phyloP scores from a whole-genome alignment of 371 early-diverging fungal species.

The Mucor saturninus region DNA sequence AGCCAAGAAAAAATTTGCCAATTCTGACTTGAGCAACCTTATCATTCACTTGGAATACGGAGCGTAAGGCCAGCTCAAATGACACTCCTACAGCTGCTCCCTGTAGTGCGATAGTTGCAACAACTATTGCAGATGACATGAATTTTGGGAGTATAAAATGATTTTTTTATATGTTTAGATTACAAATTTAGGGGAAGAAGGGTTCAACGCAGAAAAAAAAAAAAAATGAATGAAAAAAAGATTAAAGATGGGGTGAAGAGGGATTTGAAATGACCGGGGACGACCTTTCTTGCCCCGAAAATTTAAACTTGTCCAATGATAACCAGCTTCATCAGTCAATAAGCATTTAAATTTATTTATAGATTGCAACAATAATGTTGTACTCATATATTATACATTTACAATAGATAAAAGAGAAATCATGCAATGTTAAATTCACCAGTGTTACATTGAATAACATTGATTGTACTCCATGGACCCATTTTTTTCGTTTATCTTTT shows the following conservation, averaged over 20 bases:
- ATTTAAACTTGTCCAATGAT: constrained; percentile 7
- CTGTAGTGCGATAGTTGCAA: constrained; percentile 32
- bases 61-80: constrained; percentile 25
- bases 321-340: neutral
- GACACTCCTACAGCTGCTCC: constrained; percentile 27
- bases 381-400: no score
- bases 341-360: no score
- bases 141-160: neutral
- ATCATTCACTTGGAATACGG: constrained; percentile 19
- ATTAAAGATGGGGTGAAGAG: neutral
- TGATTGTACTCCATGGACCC: no score
- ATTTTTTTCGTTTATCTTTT: no score
- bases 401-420: no score
- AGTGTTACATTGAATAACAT: no score
- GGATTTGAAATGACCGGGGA: neutral
- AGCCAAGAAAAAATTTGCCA: constrained; percentile 28
- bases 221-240: neutral
- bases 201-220: neutral
- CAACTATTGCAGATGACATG: constrained; percentile 22
- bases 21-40: constrained; percentile 15
- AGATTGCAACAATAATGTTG: no score
- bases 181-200: neutral
- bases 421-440: no score
- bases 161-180: neutral
- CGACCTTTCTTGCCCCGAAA: constrained; percentile 4